These are phyloP conservation scores for Taphrina deformans DNA, from an alignment of 1,139 yeast genomes.

Conservation along the genomic window DNA sequence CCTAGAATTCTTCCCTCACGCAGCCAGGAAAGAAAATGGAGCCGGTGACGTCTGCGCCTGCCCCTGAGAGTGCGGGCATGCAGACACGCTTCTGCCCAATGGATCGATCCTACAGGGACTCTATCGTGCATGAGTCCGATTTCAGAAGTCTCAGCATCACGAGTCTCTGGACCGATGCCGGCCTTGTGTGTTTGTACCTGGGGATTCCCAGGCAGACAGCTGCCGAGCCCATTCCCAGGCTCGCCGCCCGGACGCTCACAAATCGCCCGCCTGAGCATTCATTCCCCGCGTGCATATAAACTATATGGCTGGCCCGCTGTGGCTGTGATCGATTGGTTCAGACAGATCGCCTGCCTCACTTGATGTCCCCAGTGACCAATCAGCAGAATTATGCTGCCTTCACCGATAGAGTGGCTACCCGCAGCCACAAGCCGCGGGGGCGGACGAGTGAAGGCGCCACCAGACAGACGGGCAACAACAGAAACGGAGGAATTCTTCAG, in stretches of 20 bases:
- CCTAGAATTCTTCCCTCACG: conserved; percentile 2
- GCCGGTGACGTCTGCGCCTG: conserved; percentile 1
- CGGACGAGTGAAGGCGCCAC: neutral
- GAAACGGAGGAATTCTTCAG: neutral
- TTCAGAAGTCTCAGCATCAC: no score
- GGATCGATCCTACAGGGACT: neutral
- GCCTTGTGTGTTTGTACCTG: no score
- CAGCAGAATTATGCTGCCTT: neutral
- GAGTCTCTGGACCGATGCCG: no score
- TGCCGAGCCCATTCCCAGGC: neutral
- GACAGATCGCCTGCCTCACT: neutral
- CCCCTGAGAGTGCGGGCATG: neutral
- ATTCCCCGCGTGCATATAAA: conserved; percentile 5
- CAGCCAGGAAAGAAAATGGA: neutral
- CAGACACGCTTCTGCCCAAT: neutral
- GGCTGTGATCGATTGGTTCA: neutral
- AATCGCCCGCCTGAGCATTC: no score
- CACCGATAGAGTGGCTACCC: no score
- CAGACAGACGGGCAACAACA: neutral
- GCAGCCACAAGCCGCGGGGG: neutral
- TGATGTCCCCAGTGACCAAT: neutral
- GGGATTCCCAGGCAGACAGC: no score
- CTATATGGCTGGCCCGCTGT: neutral
- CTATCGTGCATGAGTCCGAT: neutral
- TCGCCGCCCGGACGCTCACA: no score